Evolutionary conservation across 352 stramenopile species (phyloP), one percentile per base, ranked within the genome.

Genomic region (Phytophthora pluvialis): DNA sequence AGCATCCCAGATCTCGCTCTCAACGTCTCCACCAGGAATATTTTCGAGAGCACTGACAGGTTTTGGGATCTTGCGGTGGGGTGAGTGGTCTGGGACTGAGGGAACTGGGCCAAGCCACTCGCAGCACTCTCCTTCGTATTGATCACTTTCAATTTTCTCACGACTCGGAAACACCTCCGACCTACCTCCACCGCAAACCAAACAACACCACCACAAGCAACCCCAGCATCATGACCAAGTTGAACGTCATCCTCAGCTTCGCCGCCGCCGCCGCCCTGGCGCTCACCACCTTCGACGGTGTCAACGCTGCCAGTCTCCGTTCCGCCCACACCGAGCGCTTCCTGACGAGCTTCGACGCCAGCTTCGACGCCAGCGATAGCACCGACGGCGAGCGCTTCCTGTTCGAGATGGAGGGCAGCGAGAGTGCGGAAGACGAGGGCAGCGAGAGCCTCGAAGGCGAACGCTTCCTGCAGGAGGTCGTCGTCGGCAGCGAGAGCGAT

Each of bases 171-270:
- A 29, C 36, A 40, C n/a, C 45, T 44, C 15, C 39, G 32, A 46
- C 38, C 38, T 2, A 28, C n/a, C 50, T 38, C 16, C n/a, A n/a
- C 11, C n/a, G n/a, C n/a, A n/a, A n/a, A n/a, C n/a, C n/a, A n/a
- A 4, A 21, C 10, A 25, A 13, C 28, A 26, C 1, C 12, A 35
- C 5, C 55, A 47, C 21, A 21, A 21, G 21, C 21, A 21, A 2
- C 21, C 1, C 21, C 21, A 21, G 21, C 21, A 54, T 38, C 28
- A 72, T 72, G 64, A 67, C 52, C 50, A 72, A 72, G 58, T 64
- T 72, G 57, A 72, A 48, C 45, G 15, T 52, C 52, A 67, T 72
- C 46, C 45, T 68, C 26, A 68, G 52, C 39, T 64, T 72, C 50
- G 46, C 49, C 8, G 56, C 53, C 25, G 40, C 21, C n/a, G 33